A percentile compares a stretch with the other conserved stretches of the same genome.
Evolutionary conservation across 495 filamentous ascomycete species (phyloP).

Genomic region (Evansstolkia leycettana): DNA sequence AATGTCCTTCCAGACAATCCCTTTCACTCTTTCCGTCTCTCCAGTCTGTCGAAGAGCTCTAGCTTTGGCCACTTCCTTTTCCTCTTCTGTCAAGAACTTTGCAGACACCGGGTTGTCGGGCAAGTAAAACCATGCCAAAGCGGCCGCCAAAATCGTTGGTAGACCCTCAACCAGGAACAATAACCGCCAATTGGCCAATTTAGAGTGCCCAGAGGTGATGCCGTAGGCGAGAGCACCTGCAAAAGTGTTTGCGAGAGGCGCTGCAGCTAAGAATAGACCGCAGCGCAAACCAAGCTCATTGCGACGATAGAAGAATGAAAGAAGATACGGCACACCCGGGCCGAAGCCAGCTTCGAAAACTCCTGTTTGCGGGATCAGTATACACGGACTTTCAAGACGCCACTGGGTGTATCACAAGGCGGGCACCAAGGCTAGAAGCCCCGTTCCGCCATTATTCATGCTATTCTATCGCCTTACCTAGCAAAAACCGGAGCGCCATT

Average conservation of each 20-base stretch:
- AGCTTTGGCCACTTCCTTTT: slow-evolving; percentile 55
- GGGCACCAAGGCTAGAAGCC: too few relatives aligned
- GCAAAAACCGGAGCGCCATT: slow-evolving; percentile 55
- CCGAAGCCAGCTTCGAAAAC: slow-evolving; percentile 55
- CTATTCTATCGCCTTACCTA: slow-evolving; percentile 36
- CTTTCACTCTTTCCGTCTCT: slow-evolving; percentile 36
- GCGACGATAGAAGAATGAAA: slow-evolving; percentile 77
- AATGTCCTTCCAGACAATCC: slow-evolving; percentile 48
- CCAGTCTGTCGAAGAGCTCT: slow-evolving; percentile 53
- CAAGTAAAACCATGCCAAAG: slow-evolving; percentile 53
- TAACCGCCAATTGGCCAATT: slow-evolving; percentile 64
- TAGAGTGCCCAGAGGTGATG: slow-evolving; percentile 58
- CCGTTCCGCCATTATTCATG: too few relatives aligned
- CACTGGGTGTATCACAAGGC: background rate
- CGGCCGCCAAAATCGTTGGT: slow-evolving; percentile 54
- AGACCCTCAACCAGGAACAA: slow-evolving; percentile 77
- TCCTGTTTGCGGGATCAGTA: background rate
- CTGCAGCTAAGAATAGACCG: slow-evolving; percentile 66
- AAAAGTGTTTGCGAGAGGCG: slow-evolving; percentile 73
- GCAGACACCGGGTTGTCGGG: slow-evolving; percentile 63
- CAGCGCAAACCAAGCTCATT: slow-evolving; percentile 65
- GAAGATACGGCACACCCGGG: slow-evolving; percentile 56
- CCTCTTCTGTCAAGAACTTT: slow-evolving; percentile 55
- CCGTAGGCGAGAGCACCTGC: slow-evolving; percentile 74
- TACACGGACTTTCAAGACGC: background rate